Percentiles rank a stretch among this genome's conserved stretches.
These are phyloP conservation scores for Colletotrichum zoysiae DNA, from an alignment of 2,329 filamentous ascomycete species.

Conservation along the genomic window DNA sequence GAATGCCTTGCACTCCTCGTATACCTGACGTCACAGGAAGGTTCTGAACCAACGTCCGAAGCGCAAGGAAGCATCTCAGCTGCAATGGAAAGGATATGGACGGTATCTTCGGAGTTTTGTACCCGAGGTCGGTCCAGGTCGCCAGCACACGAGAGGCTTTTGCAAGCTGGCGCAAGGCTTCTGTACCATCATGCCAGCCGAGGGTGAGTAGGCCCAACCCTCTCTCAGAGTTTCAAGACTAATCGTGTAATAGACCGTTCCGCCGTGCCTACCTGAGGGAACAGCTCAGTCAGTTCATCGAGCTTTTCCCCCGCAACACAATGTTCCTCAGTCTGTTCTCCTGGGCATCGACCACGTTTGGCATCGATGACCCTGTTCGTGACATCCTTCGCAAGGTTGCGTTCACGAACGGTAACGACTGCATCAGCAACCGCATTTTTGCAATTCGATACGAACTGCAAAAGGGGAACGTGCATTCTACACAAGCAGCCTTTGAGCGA, in stretches of 20 bases:
- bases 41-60: conserved; percentile 58
- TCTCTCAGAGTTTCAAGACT: conserved; percentile 32
- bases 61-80: conserved; percentile 68
- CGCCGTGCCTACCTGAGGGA: conserved; percentile 75
- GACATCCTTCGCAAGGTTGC: conserved; percentile 69
- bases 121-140: conserved; percentile 51
- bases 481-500: conserved; percentile 65
- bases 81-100: conserved; percentile 58
- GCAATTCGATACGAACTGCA: conserved; percentile 64
- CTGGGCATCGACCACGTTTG: conserved; percentile 79
- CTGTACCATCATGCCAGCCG: conserved; percentile 74
- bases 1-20: conserved; percentile 74
- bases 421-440: conserved; percentile 60
- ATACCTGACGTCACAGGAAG: conserved; percentile 68
- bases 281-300: conserved; percentile 71
- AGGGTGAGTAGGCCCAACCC: conserved; percentile 56
- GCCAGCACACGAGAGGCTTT: conserved; percentile 69
- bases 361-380: conserved; percentile 83
- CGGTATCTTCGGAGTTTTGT: conserved; percentile 58
- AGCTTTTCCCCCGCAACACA: conserved; percentile 79
- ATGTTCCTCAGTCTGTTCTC: conserved; percentile 79
- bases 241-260: conserved; percentile 64
- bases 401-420: conserved; percentile 55
- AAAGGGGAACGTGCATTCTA: conserved; percentile 62
- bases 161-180: conserved; percentile 77